Conservation (phyloP, 2,329 filamentous ascomycete genomes). For the Drechslerella dactyloides region DNA sequence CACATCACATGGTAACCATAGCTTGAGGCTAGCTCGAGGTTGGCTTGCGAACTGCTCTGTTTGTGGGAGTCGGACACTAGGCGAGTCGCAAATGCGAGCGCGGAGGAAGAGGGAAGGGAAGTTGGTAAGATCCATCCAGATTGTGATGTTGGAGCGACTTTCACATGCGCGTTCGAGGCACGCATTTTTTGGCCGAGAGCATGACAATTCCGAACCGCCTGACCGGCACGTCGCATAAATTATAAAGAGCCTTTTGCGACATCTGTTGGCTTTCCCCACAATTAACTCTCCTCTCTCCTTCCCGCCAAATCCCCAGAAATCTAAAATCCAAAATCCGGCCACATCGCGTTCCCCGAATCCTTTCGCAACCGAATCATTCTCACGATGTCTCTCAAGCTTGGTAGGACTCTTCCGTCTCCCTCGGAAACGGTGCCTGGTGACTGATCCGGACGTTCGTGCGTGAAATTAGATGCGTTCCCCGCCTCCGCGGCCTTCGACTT, state of each 20-base stretch:
- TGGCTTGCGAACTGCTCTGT: too few species aligned
- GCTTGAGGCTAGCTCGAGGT: neutral
- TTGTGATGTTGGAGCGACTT: neutral
- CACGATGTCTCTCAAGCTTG: constrained; percentile 45
- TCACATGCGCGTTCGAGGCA: neutral
- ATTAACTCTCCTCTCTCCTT: neutral
- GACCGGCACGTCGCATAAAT: neutral
- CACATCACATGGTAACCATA: neutral
- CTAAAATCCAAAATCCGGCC: neutral
- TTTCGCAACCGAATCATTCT: neutral
- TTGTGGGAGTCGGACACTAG: too few species aligned
- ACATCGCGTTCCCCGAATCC: neutral
- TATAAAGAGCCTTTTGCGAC: neutral
- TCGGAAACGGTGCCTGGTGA: neutral
- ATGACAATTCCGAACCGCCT: neutral
- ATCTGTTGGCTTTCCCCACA: neutral
- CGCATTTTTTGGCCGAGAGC: neutral
- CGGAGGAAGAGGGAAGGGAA: neutral
- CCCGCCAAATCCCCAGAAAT: neutral
- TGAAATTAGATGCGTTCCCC: constrained; percentile 74
- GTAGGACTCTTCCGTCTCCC: constrained; percentile 7
- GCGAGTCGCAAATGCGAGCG: constrained; percentile 3
- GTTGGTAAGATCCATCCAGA: too few species aligned
- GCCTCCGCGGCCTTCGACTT: constrained; percentile 88
- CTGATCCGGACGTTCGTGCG: neutral